A percentile compares a stretch with the other conserved stretches of the same genome.
These are phyloP conservation scores for Blastocystis hominis DNA, from an alignment of 352 stramenopile species.

Conservation along the genomic window DNA sequence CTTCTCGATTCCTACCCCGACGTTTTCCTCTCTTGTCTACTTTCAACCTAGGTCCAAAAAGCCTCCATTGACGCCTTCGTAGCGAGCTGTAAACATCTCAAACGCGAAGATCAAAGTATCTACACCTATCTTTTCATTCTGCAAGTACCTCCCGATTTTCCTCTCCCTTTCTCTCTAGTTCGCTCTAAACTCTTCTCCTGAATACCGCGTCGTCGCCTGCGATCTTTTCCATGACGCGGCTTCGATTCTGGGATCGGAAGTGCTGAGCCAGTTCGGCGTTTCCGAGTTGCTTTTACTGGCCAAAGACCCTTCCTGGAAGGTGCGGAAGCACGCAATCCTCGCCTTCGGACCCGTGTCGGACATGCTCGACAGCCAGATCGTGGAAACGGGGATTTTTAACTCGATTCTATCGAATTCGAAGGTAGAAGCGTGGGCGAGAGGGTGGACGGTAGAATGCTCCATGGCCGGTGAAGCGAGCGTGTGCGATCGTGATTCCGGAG, in stretches of 20 bases:
- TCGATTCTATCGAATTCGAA: background rate
- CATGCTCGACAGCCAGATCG: background rate
- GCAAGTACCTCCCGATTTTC: background rate
- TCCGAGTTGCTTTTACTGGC: slow-evolving; percentile 31
- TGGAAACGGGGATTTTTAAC: slow-evolving; percentile 23
- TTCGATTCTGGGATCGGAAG: slow-evolving; percentile 5
- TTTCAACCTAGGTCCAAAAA: slow-evolving; percentile 7
- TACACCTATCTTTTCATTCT: slow-evolving; percentile 50
- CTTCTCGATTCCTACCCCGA: background rate
- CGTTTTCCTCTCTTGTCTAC: background rate
- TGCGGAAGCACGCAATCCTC: slow-evolving; percentile 45
- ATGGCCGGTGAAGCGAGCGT: slow-evolving; percentile 21
- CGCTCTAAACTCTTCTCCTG: background rate
- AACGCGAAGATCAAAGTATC: slow-evolving; percentile 2
- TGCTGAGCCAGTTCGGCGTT: slow-evolving; percentile 20
- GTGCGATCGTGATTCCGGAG: slow-evolving; percentile 46
- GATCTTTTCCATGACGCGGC: slow-evolving; percentile 3
- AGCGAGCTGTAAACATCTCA: background rate
- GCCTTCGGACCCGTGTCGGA: slow-evolving; percentile 9
- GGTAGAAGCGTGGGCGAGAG: background rate
- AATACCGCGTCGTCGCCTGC: slow-evolving; percentile 26
- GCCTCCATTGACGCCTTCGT: slow-evolving; percentile 34
- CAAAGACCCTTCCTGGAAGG: background rate
- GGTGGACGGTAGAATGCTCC: background rate
- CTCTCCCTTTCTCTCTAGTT: background rate